Evolutionary conservation across 192 early-diverging fungal species (phyloP).

Genomic region (Entomortierella chlamydospora): DNA sequence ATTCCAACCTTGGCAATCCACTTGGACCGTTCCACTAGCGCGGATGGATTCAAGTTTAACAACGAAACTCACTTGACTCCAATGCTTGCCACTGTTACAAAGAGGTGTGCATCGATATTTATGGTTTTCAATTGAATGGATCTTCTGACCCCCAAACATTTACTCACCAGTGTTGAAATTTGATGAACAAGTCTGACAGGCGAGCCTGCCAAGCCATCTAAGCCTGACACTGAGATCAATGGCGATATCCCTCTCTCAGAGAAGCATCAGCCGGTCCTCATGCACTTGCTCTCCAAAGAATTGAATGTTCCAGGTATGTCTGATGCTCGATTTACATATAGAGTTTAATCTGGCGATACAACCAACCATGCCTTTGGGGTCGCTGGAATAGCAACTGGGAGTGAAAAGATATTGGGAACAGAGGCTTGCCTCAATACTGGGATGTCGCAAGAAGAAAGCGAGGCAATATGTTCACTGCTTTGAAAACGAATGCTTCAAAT

Average conservation of each 20-base stretch:
- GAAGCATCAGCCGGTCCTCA: slow-evolving; percentile 86
- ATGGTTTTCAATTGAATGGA: neutral
- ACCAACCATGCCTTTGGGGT: no score
- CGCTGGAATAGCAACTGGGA: no score
- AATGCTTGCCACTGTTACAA: slow-evolving; percentile 80
- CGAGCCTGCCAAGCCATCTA: slow-evolving; percentile 29
- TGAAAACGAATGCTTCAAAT: neutral
- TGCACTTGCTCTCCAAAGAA: slow-evolving; percentile 83
- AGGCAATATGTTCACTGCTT: no score
- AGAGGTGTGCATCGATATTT: slow-evolving; percentile 49
- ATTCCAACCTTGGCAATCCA: slow-evolving; percentile 98
- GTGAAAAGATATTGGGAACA: no score
- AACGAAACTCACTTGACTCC: slow-evolving; percentile 94
- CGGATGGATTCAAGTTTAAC: slow-evolving; percentile 92
- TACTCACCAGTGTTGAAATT: neutral
- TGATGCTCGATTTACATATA: neutral
- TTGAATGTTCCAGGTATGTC: slow-evolving; percentile 69
- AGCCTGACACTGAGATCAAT: slow-evolving; percentile 45
- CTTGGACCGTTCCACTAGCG: slow-evolving; percentile 82
- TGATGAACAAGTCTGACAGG: slow-evolving; percentile 57
- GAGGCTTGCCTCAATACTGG: no score
- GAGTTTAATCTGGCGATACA: no score
- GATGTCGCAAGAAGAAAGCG: no score
- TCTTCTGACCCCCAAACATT: neutral
- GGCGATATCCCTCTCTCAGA: slow-evolving; percentile 32